phyloP scores from a whole-genome alignment of 2,329 filamentous ascomycete species.

The Exophiala spinifera region DNA sequence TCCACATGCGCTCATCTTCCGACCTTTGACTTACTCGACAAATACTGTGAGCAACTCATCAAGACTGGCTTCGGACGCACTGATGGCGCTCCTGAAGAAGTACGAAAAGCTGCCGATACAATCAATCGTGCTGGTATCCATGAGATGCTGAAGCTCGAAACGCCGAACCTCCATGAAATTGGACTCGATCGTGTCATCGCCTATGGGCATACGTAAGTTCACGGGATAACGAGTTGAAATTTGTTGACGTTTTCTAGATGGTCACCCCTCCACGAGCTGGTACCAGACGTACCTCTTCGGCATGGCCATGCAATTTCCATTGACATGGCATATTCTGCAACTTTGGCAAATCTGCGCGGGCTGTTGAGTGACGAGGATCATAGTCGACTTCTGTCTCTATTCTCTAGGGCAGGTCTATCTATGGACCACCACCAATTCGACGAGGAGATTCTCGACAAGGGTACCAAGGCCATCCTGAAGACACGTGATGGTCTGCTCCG shows the following conservation, averaged over 20 bases:
- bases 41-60: slow-evolving; percentile 67
- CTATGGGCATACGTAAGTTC: slow-evolving; percentile 64
- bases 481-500: slow-evolving; percentile 67
- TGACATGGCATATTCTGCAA: slow-evolving; percentile 73
- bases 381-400: slow-evolving; percentile 60
- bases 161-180: slow-evolving; percentile 70
- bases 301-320: slow-evolving; percentile 73
- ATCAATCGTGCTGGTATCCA: slow-evolving; percentile 68
- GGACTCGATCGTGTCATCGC: slow-evolving; percentile 70
- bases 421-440: slow-evolving; percentile 70
- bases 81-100: slow-evolving; percentile 54
- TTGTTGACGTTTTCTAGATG: slow-evolving; percentile 45
- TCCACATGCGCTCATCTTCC: slow-evolving; percentile 65
- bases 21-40: slow-evolving; percentile 66
- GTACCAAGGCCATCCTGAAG: slow-evolving; percentile 66
- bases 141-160: slow-evolving; percentile 71
- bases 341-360: slow-evolving; percentile 61
- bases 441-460: slow-evolving; percentile 62
- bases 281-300: slow-evolving; percentile 64
- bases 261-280: slow-evolving; percentile 69
- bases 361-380: slow-evolving; percentile 61
- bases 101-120: slow-evolving; percentile 60
- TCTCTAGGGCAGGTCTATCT: slow-evolving; percentile 66
- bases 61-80: slow-evolving; percentile 61
- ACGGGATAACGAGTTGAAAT: no score